A percentile compares a stretch with the other conserved stretches of the same genome.
These are phyloP conservation scores for Phialophora tarda DNA, from an alignment of 2,329 filamentous ascomycete species.

Conservation along the genomic window DNA sequence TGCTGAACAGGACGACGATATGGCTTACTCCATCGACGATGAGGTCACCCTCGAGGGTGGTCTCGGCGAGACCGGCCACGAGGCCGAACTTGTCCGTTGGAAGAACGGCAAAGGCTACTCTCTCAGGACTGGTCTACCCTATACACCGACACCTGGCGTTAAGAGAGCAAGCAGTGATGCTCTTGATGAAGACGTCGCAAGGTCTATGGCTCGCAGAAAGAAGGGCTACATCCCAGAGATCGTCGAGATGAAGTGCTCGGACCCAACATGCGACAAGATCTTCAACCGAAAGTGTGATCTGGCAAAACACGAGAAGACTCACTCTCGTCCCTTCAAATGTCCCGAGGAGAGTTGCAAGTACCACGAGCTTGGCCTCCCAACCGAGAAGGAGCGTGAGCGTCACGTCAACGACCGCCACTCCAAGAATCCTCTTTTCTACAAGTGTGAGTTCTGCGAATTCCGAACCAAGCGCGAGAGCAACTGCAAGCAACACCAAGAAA, in stretches of 20 bases:
- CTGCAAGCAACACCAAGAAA: constrained; percentile 99
- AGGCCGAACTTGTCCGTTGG: constrained; percentile 81
- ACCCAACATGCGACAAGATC: constrained; percentile 80
- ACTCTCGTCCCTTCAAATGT: constrained; percentile 96
- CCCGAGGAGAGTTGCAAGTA: constrained; percentile 83
- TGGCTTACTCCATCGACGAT: constrained; percentile 64
- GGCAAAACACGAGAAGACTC: constrained; percentile 98
- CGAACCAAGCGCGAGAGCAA: constrained; percentile 95
- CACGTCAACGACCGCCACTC: constrained; percentile 98
- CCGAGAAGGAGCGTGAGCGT: constrained; percentile 95
- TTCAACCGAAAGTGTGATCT: constrained; percentile 97
- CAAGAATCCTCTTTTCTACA: constrained; percentile 75
- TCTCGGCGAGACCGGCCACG: constrained; percentile 77
- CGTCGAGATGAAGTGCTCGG: constrained; percentile 77
- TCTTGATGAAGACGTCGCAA: constrained; percentile 78
- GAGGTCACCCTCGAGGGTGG: constrained; percentile 82
- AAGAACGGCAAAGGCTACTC: constrained; percentile 81
- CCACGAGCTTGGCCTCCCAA: constrained; percentile 87
- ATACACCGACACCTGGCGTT: constrained; percentile 57
- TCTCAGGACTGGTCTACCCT: constrained; percentile 70
- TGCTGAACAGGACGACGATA: constrained; percentile 57
- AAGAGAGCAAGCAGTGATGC: constrained; percentile 65
- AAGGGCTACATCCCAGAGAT: constrained; percentile 89
- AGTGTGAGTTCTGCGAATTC: constrained; percentile 89
- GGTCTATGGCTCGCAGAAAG: constrained; percentile 94